Conservation (phyloP, 768 basidiomycete genomes). For the Lactarius deliciosus region DNA sequence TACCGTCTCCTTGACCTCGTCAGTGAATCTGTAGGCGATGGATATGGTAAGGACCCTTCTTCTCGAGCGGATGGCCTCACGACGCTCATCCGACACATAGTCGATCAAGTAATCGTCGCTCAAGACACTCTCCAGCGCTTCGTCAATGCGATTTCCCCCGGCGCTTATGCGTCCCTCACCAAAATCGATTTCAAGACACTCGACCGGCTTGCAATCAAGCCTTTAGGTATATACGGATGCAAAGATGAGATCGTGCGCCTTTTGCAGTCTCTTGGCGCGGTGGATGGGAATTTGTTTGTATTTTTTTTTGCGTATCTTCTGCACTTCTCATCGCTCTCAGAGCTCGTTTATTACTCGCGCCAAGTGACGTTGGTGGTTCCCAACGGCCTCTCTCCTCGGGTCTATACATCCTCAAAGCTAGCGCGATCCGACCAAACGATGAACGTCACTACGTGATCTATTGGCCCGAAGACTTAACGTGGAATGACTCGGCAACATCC, state of each 20-base stretch:
- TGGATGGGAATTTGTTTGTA: conserved; percentile 45
- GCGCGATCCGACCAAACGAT: conserved; percentile 23
- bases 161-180: conserved; percentile 52
- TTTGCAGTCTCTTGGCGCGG: conserved; percentile 38
- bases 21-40: conserved; percentile 48
- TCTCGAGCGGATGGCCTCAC: background rate
- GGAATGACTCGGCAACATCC: conserved; percentile 49
- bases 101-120: conserved; percentile 61
- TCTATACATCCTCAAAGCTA: conserved; percentile 44
- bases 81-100: conserved; percentile 33
- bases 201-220: conserved; percentile 47
- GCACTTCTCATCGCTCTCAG: conserved; percentile 19
- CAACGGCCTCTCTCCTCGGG: conserved; percentile 46
- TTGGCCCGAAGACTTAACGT: conserved; percentile 62
- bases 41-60: conserved; percentile 43
- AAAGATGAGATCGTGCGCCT: conserved; percentile 50
- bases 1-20: conserved; percentile 55
- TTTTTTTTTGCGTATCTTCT: background rate
- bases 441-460: conserved; percentile 48
- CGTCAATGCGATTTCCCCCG: conserved; percentile 48
- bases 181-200: conserved; percentile 55
- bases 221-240: conserved; percentile 58
- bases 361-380: conserved; percentile 23
- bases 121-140: conserved; percentile 49
- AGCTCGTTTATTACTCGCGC: conserved; percentile 26